Base-by-base conservation (phyloP, 116 monocot species). In the Phalaenopsis hybrid region DNA sequence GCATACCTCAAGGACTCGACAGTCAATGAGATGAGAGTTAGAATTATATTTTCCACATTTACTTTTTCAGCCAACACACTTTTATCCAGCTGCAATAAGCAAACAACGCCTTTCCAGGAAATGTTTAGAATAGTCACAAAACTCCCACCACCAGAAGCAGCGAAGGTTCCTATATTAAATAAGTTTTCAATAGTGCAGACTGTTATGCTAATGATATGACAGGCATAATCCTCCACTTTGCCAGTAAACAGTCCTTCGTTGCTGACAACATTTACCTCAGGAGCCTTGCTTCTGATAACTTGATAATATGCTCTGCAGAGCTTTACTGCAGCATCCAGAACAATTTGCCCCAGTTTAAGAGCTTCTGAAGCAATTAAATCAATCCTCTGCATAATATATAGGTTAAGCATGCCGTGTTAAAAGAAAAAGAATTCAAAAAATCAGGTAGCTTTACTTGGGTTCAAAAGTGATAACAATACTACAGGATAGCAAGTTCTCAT, bases 81-180 rank as follows among this genome's bases (percentile, higher is more conserved):
- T 95, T 95, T 99, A 63, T 82, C 86, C 73, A 92, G 86, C 48
- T 95, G 93, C 85, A 99, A 86, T 57, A 99, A 82, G 33, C 88
- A 81, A 78, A 99, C 91, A 73, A 95, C 87, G 69, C 99, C 95
- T 89, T 99, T 99, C 99, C 99, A 99, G 81, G 99, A 95, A 57
- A 88, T 55, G 85, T 95, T 95, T 57, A 99, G 86, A 48, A 99
- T n/a, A 45, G 87, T 80, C 18, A 93, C 99, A 55, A 92, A 84
- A 83, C 78, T 90, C 76, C 99, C 99, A 50, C 99, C 95, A 83
- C 92, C 91, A 83, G 90, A 84, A 28, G 99, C 93, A 79, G 95
- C 95, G 86, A 89, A 87, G 28, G 81, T 85, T 74, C 99, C 95
- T 68, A 99, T 81, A 80, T 93, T 91, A 88, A 85, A 88, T 55